A percentile compares a stretch with the other conserved stretches of the same genome.
Conservation (phyloP, 2,329 filamentous ascomycete species). For the Phialocephala subalpina region DNA sequence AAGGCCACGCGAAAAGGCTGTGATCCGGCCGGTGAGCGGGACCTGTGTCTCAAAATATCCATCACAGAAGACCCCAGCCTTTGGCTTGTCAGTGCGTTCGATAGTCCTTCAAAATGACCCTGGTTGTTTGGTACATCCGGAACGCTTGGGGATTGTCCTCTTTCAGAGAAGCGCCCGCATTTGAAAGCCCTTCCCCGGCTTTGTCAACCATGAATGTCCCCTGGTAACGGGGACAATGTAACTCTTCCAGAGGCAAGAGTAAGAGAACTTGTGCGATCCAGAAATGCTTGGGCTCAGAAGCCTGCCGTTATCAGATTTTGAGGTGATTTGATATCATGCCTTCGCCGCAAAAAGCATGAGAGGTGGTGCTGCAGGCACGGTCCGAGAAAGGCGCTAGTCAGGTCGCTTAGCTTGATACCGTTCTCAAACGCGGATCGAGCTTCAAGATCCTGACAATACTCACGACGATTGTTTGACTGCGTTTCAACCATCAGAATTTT, state of each 20-base stretch:
- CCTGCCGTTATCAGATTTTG: not conserved
- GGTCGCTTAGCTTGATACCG: slow-evolving; percentile 6
- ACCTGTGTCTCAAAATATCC: slow-evolving; percentile 9
- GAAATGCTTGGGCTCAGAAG: slow-evolving; percentile 9
- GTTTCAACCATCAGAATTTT: slow-evolving; percentile 21
- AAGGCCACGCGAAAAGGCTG: not conserved
- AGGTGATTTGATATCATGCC: not conserved
- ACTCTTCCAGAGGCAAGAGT: slow-evolving; percentile 11
- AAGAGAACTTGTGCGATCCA: slow-evolving; percentile 18
- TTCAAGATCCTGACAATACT: slow-evolving; percentile 8
- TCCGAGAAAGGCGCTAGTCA: not conserved
- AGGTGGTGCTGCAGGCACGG: not conserved
- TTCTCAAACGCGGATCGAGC: slow-evolving; percentile 16
- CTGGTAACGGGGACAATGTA: not conserved
- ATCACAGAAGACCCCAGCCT: slow-evolving; percentile 5
- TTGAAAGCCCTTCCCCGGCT: not conserved
- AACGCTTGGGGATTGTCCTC: not conserved
- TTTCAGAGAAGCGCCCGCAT: slow-evolving; percentile 2
- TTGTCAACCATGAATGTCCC: too few species aligned
- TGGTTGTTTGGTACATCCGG: not conserved
- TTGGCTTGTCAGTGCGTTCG: not conserved
- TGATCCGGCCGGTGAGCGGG: slow-evolving; percentile 1
- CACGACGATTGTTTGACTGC: slow-evolving; percentile 20
- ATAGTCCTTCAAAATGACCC: not conserved
- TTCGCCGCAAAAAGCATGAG: not conserved